phyloP scores from a whole-genome alignment of 768 basidiomycete genomes.

The Aureoboletus auriporus region DNA sequence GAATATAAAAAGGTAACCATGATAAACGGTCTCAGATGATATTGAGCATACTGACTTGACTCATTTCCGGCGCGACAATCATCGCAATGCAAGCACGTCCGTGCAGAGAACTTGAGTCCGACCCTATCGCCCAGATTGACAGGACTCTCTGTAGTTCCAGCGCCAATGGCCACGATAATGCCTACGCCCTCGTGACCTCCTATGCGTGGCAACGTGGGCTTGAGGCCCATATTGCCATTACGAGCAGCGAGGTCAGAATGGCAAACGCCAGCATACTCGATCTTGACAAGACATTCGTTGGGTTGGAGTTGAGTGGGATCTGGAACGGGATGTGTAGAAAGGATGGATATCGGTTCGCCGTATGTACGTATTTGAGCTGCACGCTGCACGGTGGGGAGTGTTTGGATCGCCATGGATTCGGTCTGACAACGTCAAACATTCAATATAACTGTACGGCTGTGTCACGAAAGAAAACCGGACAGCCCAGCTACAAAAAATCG shows the following conservation, averaged over 20 bases:
- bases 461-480: too few relatives aligned
- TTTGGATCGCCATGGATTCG: too few relatives aligned
- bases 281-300: conserved; percentile 36
- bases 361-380: conserved; percentile 20
- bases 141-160: conserved; percentile 25
- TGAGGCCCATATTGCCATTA: conserved; percentile 28
- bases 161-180: conserved; percentile 41
- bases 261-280: conserved; percentile 41
- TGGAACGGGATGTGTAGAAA: conserved; percentile 16
- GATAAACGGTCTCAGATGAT: too few relatives aligned
- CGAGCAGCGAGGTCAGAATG: conserved; percentile 38
- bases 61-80: conserved; percentile 37
- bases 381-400: conserved; percentile 22
- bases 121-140: conserved; percentile 39
- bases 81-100: conserved; percentile 37
- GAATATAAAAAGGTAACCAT: too few relatives aligned
- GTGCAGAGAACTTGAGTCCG: conserved; percentile 42
- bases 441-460: too few relatives aligned
- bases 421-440: too few relatives aligned
- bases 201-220: conserved; percentile 29
- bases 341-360: conserved; percentile 11
- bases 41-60: conserved; percentile 18
- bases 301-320: conserved; percentile 12
- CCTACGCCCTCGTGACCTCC: conserved; percentile 48
- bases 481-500: too few relatives aligned